phyloP scores from a whole-genome alignment of 345 rosid genomes.

The Arabidopsis arenosa region DNA sequence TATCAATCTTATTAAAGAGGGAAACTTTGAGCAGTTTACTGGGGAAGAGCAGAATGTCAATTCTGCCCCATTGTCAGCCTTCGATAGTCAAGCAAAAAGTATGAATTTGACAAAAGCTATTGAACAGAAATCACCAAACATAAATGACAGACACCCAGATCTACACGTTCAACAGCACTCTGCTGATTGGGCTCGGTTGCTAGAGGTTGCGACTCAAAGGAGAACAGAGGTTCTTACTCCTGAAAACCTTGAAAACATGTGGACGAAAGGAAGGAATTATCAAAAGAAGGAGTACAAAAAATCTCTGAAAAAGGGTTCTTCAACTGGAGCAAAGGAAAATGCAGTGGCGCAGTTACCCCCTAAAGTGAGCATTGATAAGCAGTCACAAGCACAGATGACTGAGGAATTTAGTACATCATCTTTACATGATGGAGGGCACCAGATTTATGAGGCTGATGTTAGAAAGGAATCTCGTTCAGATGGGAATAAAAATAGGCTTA shows the following conservation, averaged over 20 bases:
- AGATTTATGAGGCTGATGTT: constrained; percentile 40
- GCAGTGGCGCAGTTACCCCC: constrained; percentile 47
- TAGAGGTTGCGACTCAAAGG: constrained; percentile 88
- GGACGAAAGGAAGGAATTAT: constrained; percentile 96
- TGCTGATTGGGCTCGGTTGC: constrained; percentile 81
- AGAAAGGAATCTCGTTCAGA: constrained; percentile 41
- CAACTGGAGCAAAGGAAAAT: constrained; percentile 52
- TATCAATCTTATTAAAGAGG: constrained; percentile 61
- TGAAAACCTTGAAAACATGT: constrained; percentile 98
- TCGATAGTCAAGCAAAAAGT: constrained; percentile 49
- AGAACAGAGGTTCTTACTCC: constrained; percentile 96
- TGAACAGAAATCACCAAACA: constrained; percentile 43
- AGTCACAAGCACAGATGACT: constrained; percentile 40
- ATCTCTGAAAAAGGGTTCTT: constrained; percentile 44
- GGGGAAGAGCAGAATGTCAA: constrained; percentile 47
- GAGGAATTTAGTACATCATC: constrained; percentile 43
- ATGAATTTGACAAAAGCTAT: constrained; percentile 45
- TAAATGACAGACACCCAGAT: constrained; percentile 44
- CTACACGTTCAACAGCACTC: constrained; percentile 52
- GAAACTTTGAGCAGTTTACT: constrained; percentile 52
- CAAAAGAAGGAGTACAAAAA: constrained; percentile 74
- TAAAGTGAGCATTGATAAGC: constrained; percentile 48
- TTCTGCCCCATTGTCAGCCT: constrained; percentile 46
- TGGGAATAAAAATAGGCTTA: constrained; percentile 66
- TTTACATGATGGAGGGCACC: constrained; percentile 45